Percentiles rank a stretch among this genome's conserved stretches.
phyloP scores from a whole-genome alignment of 495 filamentous ascomycete species.

The Aspergillus diversus region DNA sequence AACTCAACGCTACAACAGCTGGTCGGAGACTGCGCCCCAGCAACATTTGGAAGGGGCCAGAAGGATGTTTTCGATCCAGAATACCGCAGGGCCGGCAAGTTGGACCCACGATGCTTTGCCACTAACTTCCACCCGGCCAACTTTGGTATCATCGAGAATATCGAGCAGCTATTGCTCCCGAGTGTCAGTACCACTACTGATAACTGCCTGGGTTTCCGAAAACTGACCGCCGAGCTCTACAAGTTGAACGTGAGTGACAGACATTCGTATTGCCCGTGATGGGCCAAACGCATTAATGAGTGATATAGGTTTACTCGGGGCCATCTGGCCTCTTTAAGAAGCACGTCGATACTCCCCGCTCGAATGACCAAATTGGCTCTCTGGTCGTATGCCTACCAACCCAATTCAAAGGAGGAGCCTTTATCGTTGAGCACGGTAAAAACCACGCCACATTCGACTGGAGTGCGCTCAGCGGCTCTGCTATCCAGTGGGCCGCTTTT shows the following conservation, averaged over 20 bases:
- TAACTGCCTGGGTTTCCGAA: slow-evolving; percentile 17
- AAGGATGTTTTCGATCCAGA: slow-evolving; percentile 51
- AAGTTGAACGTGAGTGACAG: slow-evolving; percentile 49
- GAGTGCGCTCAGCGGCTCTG: slow-evolving; percentile 24
- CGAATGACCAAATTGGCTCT: slow-evolving; percentile 52
- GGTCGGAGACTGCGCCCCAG: slow-evolving; percentile 43
- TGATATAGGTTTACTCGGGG: slow-evolving; percentile 56
- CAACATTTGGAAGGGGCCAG: slow-evolving; percentile 50
- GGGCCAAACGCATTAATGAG: too few relatives aligned
- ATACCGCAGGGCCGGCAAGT: slow-evolving; percentile 55
- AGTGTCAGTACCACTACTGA: slow-evolving; percentile 23
- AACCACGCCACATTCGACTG: slow-evolving; percentile 48
- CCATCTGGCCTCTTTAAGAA: slow-evolving; percentile 55
- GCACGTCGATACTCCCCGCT: slow-evolving; percentile 61
- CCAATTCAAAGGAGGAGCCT: slow-evolving; percentile 41
- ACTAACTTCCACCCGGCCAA: slow-evolving; percentile 57
- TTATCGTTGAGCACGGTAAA: slow-evolving; percentile 29
- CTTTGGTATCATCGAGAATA: slow-evolving; percentile 52
- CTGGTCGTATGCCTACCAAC: slow-evolving; percentile 58
- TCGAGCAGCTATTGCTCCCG: slow-evolving; percentile 54
- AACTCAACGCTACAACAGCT: slow-evolving; percentile 18
- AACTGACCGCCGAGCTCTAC: slow-evolving; percentile 53
- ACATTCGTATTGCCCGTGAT: background rate
- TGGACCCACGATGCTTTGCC: slow-evolving; percentile 48
- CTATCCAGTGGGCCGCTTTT: slow-evolving; percentile 62